Evolutionary conservation across 1,139 yeast species (phyloP).

Genomic region (Yamadazyma diddensiae): DNA sequence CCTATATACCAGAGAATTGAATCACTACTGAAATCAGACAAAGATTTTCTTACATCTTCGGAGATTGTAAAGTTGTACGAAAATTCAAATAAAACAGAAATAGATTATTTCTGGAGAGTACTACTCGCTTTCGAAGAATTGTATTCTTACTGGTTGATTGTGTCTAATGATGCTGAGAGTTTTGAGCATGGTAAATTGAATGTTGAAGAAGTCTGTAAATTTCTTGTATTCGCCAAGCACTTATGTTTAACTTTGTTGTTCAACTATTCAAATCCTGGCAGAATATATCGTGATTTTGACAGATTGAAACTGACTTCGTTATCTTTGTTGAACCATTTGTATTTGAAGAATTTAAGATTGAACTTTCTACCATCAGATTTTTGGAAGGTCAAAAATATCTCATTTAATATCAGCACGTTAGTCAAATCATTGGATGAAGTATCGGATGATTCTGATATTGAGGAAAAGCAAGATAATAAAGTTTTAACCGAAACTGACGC

Average conservation of each 20-base stretch:
- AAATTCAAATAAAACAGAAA: slow-evolving; percentile 4
- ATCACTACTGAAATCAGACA: background rate
- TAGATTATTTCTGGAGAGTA: slow-evolving; percentile 30
- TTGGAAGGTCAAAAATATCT: slow-evolving; percentile 47
- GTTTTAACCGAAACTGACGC: slow-evolving; percentile 13
- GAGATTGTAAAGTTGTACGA: slow-evolving; percentile 15
- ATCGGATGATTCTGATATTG: slow-evolving; percentile 15
- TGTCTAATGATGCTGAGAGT: slow-evolving; percentile 70
- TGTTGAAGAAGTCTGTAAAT: slow-evolving; percentile 38
- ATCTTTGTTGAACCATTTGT: slow-evolving; percentile 62
- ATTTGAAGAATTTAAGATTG: slow-evolving; percentile 65
- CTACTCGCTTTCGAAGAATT: slow-evolving; percentile 37
- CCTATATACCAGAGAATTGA: slow-evolving; percentile 18
- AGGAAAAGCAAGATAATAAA: slow-evolving; percentile 4
- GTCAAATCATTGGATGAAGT: slow-evolving; percentile 19
- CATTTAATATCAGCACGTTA: slow-evolving; percentile 28
- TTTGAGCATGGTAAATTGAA: slow-evolving; percentile 45
- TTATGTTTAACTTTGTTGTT: slow-evolving; percentile 57
- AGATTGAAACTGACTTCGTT: slow-evolving; percentile 40
- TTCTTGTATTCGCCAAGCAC: slow-evolving; percentile 51
- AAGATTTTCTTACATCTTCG: slow-evolving; percentile 22
- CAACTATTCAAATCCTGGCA: slow-evolving; percentile 14
- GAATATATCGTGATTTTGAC: slow-evolving; percentile 16
- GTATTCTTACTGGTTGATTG: slow-evolving; percentile 49
- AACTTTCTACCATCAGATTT: slow-evolving; percentile 51